Conservation (phyloP, 352 stramenopile genomes). For the Globisporangium camurandrum region DNA sequence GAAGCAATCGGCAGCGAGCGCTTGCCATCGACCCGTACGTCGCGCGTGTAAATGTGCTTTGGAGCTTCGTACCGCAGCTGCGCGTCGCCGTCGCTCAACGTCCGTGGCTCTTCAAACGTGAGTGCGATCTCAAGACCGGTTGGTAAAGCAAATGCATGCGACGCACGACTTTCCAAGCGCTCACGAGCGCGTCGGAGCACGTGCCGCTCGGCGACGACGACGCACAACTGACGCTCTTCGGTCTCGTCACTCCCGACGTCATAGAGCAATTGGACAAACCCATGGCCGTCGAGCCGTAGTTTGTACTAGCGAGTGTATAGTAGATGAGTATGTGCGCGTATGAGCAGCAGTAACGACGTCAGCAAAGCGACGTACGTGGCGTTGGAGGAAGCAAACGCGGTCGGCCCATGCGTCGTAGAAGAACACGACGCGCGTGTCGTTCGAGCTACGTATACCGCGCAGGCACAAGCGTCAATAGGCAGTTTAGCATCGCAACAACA, state of each 20-base stretch:
- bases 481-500: neutral
- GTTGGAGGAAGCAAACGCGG: constrained; percentile 50
- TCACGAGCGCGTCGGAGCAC: constrained; percentile 47
- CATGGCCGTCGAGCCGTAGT: constrained; percentile 36
- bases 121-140: constrained; percentile 36
- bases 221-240: constrained; percentile 46
- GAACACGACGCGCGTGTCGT: constrained; percentile 48
- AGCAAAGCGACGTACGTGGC: constrained; percentile 32
- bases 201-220: constrained; percentile 46
- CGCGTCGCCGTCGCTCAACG: constrained; percentile 38
- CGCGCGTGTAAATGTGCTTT: constrained; percentile 28
- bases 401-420: constrained; percentile 71
- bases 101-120: constrained; percentile 43
- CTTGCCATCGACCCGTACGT: constrained; percentile 28
- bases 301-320: constrained; percentile 36
- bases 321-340: neutral
- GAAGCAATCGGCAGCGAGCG: no score
- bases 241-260: constrained; percentile 44
- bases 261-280: constrained; percentile 48
- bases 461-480: neutral
- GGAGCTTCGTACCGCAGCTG: constrained; percentile 45
- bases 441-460: constrained; percentile 16
- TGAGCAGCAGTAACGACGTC: neutral
- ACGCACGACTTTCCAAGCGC: no score
- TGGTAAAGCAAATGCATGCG: constrained; percentile 27